phyloP scores from a whole-genome alignment of 495 filamentous ascomycete species.

The Glonium stellatum region DNA sequence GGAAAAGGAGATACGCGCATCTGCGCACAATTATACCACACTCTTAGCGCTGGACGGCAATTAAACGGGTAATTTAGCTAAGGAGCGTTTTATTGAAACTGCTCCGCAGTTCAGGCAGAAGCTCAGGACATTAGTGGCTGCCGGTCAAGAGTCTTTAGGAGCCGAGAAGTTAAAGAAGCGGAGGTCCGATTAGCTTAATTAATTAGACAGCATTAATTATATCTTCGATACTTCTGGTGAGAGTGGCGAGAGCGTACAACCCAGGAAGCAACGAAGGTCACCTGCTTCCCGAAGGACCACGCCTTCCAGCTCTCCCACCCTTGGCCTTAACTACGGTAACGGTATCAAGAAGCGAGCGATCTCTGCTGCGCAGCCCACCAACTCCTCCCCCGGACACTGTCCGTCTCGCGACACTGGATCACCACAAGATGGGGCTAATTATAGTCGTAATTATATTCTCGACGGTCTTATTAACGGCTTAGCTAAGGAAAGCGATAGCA shows the following conservation, averaged over 20 bases:
- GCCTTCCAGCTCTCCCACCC: background rate
- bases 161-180: background rate
- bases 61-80: background rate
- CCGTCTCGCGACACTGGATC: background rate
- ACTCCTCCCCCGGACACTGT: background rate
- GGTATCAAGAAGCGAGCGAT: background rate
- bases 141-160: conserved; percentile 1
- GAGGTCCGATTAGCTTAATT: background rate
- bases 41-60: background rate
- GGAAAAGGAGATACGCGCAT: background rate
- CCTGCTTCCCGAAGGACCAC: background rate
- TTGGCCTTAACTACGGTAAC: background rate
- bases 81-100: background rate
- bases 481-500: too few species aligned
- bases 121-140: background rate
- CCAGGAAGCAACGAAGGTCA: background rate
- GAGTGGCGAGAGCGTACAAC: background rate
- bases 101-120: background rate
- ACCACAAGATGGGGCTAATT: background rate
- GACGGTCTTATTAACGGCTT: background rate
- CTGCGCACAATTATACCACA: background rate
- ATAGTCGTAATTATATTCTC: background rate
- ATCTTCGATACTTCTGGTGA: background rate
- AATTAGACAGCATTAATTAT: background rate
- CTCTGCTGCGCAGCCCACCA: background rate